Base-by-base conservation (phyloP, 495 filamentous ascomycete species). In the Penicillium antarcticum region DNA sequence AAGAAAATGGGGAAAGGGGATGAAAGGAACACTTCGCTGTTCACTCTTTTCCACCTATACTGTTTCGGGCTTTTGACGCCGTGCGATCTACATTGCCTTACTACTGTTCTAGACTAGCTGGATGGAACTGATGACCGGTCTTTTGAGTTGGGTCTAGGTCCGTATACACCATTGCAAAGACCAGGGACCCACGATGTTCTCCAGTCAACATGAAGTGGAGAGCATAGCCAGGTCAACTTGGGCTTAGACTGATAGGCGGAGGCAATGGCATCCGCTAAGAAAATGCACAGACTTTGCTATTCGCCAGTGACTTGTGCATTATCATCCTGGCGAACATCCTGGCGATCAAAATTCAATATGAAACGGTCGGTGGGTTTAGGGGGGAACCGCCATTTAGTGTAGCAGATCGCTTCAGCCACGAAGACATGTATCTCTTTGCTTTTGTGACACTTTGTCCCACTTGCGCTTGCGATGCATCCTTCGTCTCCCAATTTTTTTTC, bases 51-150 rank as follows among this genome's bases (percentile, higher is more conserved):
- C 2, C 14, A 29, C 17, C 29, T 42, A 42, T 42, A 12, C 46
- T 41, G 8, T 3, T 49, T 49, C 47, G 32, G 47, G 47, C 40
- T 23, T 49, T 16, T 29, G 18, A 34, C 18, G 23, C 48, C 48
- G 39, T 51, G 33, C 9, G 48, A 44, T 51, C 48, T 38, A 51
- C 43, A 40, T 14, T 11, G 2, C 13, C 1, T 13, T 26, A 31
- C 35, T 52, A 51, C 52, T 3, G 14, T 39, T 57, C 33, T 10
- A 42, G 33, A 14, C 23, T 53, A 60, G 57, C 26, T 21, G 36
- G 14, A 17, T 14, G 45, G 46, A 21, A 48, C 16, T 33, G 39
- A 48, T 33, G 21, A 13, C 32, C 31, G 42, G 45, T 21, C 34
- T 48, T 23, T 38, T 13, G 23, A 18, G 36, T 48, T 17, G 38